Evolutionary conservation across 1,284 basidiomycete genomes (phyloP).

Genomic region (Tilletia indica): DNA sequence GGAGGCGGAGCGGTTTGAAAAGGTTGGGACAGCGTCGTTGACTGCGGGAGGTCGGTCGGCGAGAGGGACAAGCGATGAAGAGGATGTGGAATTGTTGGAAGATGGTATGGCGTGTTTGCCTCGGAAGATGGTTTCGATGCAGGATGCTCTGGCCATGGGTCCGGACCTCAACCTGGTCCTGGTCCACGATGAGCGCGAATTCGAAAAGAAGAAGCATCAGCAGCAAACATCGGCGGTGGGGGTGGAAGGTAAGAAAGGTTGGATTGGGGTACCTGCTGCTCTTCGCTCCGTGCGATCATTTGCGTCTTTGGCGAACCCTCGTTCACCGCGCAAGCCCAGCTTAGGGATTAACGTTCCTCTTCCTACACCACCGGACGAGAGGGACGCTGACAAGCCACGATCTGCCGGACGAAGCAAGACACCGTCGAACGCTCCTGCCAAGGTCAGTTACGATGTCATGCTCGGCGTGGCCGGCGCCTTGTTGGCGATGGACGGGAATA

Average conservation of each 20-base stretch:
- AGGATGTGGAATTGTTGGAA: not conserved
- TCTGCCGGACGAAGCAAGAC: not conserved
- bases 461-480: not conserved
- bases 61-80: too few species aligned
- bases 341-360: not conserved
- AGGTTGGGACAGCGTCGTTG: not conserved
- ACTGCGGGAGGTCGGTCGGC: too few species aligned
- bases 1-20: not conserved
- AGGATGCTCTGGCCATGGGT: conserved; percentile 4
- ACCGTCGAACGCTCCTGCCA: not conserved
- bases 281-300: not conserved
- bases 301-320: not conserved
- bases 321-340: conserved; percentile 8
- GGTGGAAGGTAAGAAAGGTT: not conserved
- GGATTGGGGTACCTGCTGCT: not conserved
- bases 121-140: not conserved
- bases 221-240: too few species aligned
- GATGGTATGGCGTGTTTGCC: too few species aligned
- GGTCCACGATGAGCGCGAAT: too few species aligned
- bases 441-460: conserved; percentile 2
- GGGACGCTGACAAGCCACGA: not conserved
- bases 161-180: not conserved
- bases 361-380: conserved; percentile 1
- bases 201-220: not conserved
- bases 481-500: not conserved